phyloP scores from a whole-genome alignment of 2,329 filamentous ascomycete genomes.

The Chaetomium sp. region DNA sequence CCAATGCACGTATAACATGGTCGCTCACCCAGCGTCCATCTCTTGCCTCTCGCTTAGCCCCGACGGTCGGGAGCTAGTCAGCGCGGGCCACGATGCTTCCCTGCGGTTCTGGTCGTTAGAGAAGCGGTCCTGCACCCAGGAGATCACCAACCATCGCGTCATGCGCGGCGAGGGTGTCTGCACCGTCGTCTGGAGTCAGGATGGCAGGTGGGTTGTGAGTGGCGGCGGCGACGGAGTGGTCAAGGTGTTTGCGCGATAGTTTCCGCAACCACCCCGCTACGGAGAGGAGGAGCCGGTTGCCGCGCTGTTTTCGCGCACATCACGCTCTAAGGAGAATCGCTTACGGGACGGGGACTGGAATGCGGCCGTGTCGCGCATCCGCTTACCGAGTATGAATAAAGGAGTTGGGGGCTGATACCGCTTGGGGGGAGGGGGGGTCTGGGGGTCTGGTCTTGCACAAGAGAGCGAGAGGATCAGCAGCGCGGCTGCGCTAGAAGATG shows the following conservation, averaged over 20 bases:
- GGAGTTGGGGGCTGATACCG: conserved; percentile 18
- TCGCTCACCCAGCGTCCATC: conserved; percentile 91
- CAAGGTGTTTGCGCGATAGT: conserved; percentile 76
- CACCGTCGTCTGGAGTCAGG: conserved; percentile 91
- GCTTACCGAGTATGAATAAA: not conserved
- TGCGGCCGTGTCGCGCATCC: not conserved
- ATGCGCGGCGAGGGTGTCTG: conserved; percentile 98
- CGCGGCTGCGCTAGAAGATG: not conserved
- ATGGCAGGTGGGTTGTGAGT: conserved; percentile 91
- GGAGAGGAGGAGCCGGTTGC: not conserved
- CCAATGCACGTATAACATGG: conserved; percentile 99
- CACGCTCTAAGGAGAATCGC: not conserved
- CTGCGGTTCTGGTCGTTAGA: conserved; percentile 97
- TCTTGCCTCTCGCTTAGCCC: conserved; percentile 89
- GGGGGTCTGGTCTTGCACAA: not conserved
- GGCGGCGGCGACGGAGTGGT: conserved; percentile 94
- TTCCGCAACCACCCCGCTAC: conserved; percentile 7
- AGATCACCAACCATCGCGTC: conserved; percentile 87
- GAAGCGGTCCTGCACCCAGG: conserved; percentile 92
- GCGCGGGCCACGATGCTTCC: conserved; percentile 91
- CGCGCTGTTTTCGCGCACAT: not conserved
- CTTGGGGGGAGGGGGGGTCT: not conserved
- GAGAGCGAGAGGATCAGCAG: not conserved
- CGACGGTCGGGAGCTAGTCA: conserved; percentile 91
- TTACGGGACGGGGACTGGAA: not conserved